A percentile compares a stretch with the other conserved stretches of the same genome.
Evolutionary conservation across 768 basidiomycete genomes (phyloP).

Genomic region (Boletus reticulatus): DNA sequence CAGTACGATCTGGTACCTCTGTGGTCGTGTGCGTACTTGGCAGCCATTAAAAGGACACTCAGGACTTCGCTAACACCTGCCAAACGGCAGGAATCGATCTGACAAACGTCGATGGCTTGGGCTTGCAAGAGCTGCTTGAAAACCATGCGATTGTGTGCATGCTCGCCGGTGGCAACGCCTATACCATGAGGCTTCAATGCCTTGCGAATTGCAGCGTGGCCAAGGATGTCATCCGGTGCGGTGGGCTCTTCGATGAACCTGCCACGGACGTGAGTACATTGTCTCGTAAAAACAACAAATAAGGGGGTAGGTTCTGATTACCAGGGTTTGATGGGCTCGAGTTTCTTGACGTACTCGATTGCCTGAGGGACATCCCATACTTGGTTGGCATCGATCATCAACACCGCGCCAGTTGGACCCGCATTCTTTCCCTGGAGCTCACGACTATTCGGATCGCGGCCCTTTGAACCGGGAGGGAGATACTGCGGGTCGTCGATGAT

Average conservation of each 20-base stretch:
- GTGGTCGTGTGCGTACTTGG: constrained; percentile 55
- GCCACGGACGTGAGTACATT: not conserved
- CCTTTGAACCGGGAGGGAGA: constrained; percentile 56
- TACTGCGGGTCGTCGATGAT: constrained; percentile 93
- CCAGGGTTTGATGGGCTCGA: constrained; percentile 87
- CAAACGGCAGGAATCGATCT: constrained; percentile 92
- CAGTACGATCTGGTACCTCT: not conserved
- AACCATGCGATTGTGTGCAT: constrained; percentile 94
- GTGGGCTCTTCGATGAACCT: constrained; percentile 99
- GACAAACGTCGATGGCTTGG: constrained; percentile 91
- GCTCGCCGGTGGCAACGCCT: constrained; percentile 95
- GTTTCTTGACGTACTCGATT: constrained; percentile 82
- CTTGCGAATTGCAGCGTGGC: constrained; percentile 82
- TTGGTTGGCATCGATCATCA: constrained; percentile 98
- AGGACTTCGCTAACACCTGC: constrained; percentile 96
- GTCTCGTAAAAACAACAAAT: not conserved
- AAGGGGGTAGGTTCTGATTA: constrained; percentile 26
- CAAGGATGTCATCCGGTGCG: constrained; percentile 90
- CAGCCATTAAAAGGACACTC: constrained; percentile 87
- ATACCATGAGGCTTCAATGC: constrained; percentile 81
- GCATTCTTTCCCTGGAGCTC: constrained; percentile 87
- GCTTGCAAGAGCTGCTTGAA: constrained; percentile 96
- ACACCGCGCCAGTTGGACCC: constrained; percentile 87
- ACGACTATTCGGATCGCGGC: constrained; percentile 58
- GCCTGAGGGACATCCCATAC: constrained; percentile 94